Base-by-base conservation (phyloP, 1,284 basidiomycete species). In the Wallemia ichthyophaga region DNA sequence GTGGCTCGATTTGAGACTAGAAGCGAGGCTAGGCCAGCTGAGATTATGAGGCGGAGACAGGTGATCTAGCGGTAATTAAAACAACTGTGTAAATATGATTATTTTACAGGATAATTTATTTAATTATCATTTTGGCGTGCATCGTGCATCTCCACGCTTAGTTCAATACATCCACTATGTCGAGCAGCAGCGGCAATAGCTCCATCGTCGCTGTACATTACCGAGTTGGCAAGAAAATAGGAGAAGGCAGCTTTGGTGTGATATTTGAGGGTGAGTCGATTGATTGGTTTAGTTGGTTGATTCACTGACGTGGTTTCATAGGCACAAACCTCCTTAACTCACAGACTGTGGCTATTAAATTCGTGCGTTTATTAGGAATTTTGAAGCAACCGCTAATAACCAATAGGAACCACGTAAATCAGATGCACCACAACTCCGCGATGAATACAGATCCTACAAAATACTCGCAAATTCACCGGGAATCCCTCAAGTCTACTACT, bases 361-460 rank as follows among this genome's bases (percentile, higher is more conserved):
- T 95, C 76, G 88, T 89, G 68, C 70, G 85, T 78, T 31, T 27
- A 32, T 23, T 21, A 11, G 11, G 3, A 48, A 15, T 5, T 19
- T 15, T 17, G 9, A 5, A 48, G n/a, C n/a, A 48, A 5, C n/a
- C 37, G 5, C 37, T 48, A 7, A 31, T 26, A 60, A 61, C 48
- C 26, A 33, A 32, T 68, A 89, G 85, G 86, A 94, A 78, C 88
- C 88, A 17, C 75, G 88, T 65, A 95, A 96, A 73, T 87, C 86
- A 27, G 89, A 95, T 71, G 89, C 89, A 11, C 91, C 91, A 37
- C 91, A 95, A 70, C 76, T 96, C 25, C 77, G 89, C 62, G 89
- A 96, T 71, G 89, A 96, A 75, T 95, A 91, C 75, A 80, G 89
- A 62, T 88, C 86, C 54, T 96, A 96, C 75, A 87, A 91, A 70